A percentile compares a stretch with the other conserved stretches of the same genome.
Conservation (phyloP, 2,329 filamentous ascomycete genomes). For the Lachnellula occidentalis region DNA sequence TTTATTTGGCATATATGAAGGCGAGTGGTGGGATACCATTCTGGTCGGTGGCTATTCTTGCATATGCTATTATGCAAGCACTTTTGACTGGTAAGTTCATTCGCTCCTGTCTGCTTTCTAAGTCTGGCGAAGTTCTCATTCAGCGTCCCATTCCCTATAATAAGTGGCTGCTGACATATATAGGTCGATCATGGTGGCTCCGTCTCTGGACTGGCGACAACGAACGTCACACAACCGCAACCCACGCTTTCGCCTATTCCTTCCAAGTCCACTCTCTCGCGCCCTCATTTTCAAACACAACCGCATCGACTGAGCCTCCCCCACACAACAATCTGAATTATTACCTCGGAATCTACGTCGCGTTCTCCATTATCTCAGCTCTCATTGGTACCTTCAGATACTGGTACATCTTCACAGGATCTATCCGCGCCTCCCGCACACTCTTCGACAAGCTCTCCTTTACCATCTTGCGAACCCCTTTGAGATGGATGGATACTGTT, state of each 20-base stretch:
- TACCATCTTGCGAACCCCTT: constrained; percentile 62
- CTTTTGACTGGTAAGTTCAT: constrained; percentile 46
- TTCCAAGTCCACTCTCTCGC: constrained; percentile 41
- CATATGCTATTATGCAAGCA: constrained; percentile 51
- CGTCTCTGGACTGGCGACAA: constrained; percentile 53
- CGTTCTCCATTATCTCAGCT: constrained; percentile 51
- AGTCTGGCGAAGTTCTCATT: too few relatives aligned
- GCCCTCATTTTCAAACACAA: constrained; percentile 1
- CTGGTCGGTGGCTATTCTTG: constrained; percentile 49
- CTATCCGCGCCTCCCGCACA: constrained; percentile 61
- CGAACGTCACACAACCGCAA: constrained; percentile 26
- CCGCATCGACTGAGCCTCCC: neutral
- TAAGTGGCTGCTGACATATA: constrained; percentile 5
- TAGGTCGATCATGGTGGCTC: constrained; percentile 58
- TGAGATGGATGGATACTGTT: constrained; percentile 77
- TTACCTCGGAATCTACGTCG: constrained; percentile 65
- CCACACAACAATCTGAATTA: constrained; percentile 43
- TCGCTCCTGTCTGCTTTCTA: neutral
- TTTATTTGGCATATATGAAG: constrained; percentile 64
- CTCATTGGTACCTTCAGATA: constrained; percentile 58
- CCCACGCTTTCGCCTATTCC: constrained; percentile 34
- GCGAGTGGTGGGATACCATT: constrained; percentile 59
- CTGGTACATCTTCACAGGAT: constrained; percentile 57
- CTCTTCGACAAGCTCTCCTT: constrained; percentile 64
- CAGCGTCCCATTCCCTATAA: neutral